These are phyloP conservation scores for Garcia nutans DNA, from an alignment of 345 rosid genomes.

Conservation along the genomic window DNA sequence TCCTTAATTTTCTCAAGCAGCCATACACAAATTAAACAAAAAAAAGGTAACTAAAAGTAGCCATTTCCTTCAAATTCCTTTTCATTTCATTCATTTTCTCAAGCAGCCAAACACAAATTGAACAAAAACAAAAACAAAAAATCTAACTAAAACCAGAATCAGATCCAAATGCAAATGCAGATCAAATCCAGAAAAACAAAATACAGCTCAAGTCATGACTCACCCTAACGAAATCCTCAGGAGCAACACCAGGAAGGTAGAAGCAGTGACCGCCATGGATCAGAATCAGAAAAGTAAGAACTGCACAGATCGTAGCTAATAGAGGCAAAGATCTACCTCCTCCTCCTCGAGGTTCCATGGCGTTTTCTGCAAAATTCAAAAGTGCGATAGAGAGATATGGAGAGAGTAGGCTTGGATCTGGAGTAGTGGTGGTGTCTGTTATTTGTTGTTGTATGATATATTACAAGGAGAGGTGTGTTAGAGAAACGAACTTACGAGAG, in stretches of 20 bases:
- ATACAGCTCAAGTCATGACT: not conserved
- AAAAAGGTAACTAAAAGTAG: too few relatives aligned
- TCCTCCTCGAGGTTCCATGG: conserved; percentile 47
- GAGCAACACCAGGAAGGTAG: conserved; percentile 99
- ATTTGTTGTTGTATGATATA: not conserved
- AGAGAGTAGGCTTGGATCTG: conserved; percentile 25
- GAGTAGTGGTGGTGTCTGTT: conserved; percentile 4
- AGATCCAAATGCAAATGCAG: conserved; percentile 23
- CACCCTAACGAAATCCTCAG: conserved; percentile 87
- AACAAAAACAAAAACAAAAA: not conserved
- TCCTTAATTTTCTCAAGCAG: not conserved
- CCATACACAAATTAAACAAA: not conserved
- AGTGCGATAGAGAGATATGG: not conserved
- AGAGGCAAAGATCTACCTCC: conserved; percentile 30
- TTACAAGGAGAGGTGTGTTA: not conserved
- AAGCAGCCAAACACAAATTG: not conserved
- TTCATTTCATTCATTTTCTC: not conserved
- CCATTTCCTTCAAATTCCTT: not conserved
- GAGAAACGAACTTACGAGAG: not conserved
- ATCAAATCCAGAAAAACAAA: conserved; percentile 14
- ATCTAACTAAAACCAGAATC: not conserved
- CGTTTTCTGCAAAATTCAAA: conserved; percentile 11
- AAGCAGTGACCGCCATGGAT: conserved; percentile 65
- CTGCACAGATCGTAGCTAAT: conserved; percentile 25
- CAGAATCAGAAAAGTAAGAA: conserved; percentile 32